These are phyloP conservation scores for Catharanthus roseus DNA, from an alignment of 257 asterid species.

Conservation along the genomic window DNA sequence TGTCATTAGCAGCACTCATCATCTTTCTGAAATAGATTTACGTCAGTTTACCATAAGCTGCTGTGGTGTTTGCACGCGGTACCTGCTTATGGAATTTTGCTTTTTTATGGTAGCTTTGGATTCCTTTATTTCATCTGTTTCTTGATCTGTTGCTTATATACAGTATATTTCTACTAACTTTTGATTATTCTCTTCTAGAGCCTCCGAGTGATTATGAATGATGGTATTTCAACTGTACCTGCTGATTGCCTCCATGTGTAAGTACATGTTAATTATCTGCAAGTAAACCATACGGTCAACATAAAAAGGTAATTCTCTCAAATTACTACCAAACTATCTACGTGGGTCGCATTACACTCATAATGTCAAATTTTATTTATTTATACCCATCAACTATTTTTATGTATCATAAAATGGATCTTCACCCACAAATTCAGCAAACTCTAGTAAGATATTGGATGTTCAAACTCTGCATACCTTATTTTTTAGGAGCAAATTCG, in stretches of 20 bases:
- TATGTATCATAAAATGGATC: too few relatives aligned
- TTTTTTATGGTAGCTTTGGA: not conserved
- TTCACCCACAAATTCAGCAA: too few relatives aligned
- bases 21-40: not conserved
- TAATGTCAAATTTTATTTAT: too few relatives aligned
- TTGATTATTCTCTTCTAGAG: constrained; percentile 30
- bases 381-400: too few relatives aligned
- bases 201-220: constrained; percentile 97
- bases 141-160: not conserved
- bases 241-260: constrained; percentile 84
- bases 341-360: too few relatives aligned
- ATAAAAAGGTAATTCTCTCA: too few relatives aligned
- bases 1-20: too few relatives aligned
- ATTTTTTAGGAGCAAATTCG: too few relatives aligned
- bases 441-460: too few relatives aligned
- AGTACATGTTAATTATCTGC: constrained; percentile 29
- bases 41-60: not conserved
- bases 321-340: too few relatives aligned
- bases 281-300: not conserved
- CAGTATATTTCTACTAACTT: not conserved
- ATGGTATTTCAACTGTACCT: constrained; percentile 90
- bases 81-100: not conserved
- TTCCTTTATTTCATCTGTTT: not conserved
- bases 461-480: too few relatives aligned
- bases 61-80: not conserved